Base-by-base conservation (phyloP, 1,284 basidiomycete genomes). In the Pseudozyma flocculosa region DNA sequence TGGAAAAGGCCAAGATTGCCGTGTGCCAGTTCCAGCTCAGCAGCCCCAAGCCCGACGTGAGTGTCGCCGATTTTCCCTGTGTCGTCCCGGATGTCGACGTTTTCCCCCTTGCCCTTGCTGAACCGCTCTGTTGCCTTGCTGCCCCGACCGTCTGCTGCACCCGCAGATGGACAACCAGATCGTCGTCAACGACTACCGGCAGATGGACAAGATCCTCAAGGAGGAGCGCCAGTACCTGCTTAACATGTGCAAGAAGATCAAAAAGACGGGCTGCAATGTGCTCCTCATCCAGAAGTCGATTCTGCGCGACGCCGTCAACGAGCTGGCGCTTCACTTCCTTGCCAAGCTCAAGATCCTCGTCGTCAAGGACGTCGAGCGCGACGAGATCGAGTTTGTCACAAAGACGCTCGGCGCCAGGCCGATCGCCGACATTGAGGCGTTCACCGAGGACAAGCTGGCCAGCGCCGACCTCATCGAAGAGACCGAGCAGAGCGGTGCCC, bases 181-280 rank as follows among this genome's bases (percentile, higher is more conserved):
- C 43, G 89, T 98, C 40, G 96, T 98, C 71, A 98, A 96, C 74
- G 94, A 98, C 81, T 99, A 99, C 82, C 87, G 95, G 36, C 95
- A 98, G 81, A 98, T 99, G 94, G 95, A 98, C 84, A 97, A 96
- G 80, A 94, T 98, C 62, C 88, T 99, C 79, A 98, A 99, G 80
- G 95, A 99, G 81, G 94, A 94, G 68, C 88, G 94, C 43, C 91
- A 95, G 81, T 98, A 99, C 80, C 85, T 99, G 61, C 86, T 98
- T 74, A 97, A 95, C 80, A 86, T 98, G 63, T 95, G 92, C 86
- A 98, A 98, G 81, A 93, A 92, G 81, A 98, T 99, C 82, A 98
- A 97, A 81, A 97, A 97, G 82, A 88, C 92, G 13, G 94, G 94
- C 65, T 98, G 95, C 85, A 99, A 98, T 76, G 95, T 97, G 41